Evolutionary conservation across 495 filamentous ascomycete genomes (phyloP), one percentile per base, ranked within the genome.

Genomic region (Amphirosellinia nigrospora): DNA sequence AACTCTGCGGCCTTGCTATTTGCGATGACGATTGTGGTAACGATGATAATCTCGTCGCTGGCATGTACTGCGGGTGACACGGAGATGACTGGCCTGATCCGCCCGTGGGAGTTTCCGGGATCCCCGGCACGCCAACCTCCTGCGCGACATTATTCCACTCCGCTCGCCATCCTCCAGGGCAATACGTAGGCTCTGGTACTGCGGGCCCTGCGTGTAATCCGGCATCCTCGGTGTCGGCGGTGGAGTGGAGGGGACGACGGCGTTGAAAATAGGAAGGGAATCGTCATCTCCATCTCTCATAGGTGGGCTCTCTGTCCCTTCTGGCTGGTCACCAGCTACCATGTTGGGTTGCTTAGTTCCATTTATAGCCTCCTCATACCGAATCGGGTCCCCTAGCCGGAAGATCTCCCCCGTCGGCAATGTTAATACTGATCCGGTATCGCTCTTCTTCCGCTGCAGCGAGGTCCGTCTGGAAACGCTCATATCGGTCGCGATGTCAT

Each of bases 401-500:
- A 78, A 76, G 11, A 78, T 76, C 19, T 74, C 74, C 19, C 62
- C 76, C 21, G 74, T 72, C 3, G 74, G 69, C 3, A 78, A 0
- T 36, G 76, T 78, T 19, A 76, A 16, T 36, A 78, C 64, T 36
- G 76, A 74, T 36, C 59, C 68, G 26, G 64, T 69, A 3, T 71
- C 48, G 66, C 76, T 76, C 59, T 76, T 67, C 21, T 73, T 70
- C 28, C 71, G 60, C 41, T 76, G 70, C 2, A 76, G 30, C 48
- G 76, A 76, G 46, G 76, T 68, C 38, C 74, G 71, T 3, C 76
- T 74, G 28, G 76, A 78, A 15, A 78, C 74, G 39, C 76, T 78
- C 26, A 66, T 53, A 19, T 78, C 76, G 21, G 70, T 64, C 1
- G 32, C 56, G n/a, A 74, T 45, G 16, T 78, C 74, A 46, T 74